These are phyloP conservation scores for Leccinum sublutescens DNA, from an alignment of 768 basidiomycete species.

Conservation along the genomic window DNA sequence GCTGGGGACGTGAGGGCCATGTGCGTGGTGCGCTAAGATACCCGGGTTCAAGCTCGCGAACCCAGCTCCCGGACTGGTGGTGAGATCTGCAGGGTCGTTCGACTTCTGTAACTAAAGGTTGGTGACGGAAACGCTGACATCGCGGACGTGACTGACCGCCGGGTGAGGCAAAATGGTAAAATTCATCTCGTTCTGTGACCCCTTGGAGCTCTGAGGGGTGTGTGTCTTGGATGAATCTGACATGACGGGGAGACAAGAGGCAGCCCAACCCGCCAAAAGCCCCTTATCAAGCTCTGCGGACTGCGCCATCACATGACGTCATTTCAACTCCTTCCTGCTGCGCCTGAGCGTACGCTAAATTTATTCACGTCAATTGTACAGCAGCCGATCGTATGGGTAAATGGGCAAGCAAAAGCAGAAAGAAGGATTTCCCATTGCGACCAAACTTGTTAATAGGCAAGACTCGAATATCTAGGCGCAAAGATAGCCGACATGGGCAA, in stretches of 20 bases:
- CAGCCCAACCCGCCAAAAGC: neutral
- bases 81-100: conserved; percentile 57
- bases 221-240: conserved; percentile 13
- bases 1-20: conserved; percentile 50
- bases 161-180: conserved; percentile 62
- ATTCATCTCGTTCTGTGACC: conserved; percentile 33
- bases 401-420: conserved; percentile 11
- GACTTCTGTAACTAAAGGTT: conserved; percentile 41
- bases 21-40: conserved; percentile 46
- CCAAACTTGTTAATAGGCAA: conserved; percentile 1
- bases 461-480: conserved; percentile 1
- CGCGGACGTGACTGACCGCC: conserved; percentile 40
- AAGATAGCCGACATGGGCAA: conserved; percentile 17
- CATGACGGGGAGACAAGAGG: conserved; percentile 9
- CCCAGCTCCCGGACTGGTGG: conserved; percentile 33
- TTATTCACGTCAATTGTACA: conserved; percentile 3
- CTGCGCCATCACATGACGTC: conserved; percentile 19
- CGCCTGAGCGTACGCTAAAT: neutral
- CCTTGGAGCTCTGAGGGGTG: neutral
- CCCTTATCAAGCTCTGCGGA: conserved; percentile 4
- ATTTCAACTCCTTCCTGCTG: conserved; percentile 1
- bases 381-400: neutral
- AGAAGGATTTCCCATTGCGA: neutral
- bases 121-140: neutral
- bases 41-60: conserved; percentile 38